Base-by-base conservation (phyloP, 805 yeast genomes). In the Kazachstania kunashirensis region DNA sequence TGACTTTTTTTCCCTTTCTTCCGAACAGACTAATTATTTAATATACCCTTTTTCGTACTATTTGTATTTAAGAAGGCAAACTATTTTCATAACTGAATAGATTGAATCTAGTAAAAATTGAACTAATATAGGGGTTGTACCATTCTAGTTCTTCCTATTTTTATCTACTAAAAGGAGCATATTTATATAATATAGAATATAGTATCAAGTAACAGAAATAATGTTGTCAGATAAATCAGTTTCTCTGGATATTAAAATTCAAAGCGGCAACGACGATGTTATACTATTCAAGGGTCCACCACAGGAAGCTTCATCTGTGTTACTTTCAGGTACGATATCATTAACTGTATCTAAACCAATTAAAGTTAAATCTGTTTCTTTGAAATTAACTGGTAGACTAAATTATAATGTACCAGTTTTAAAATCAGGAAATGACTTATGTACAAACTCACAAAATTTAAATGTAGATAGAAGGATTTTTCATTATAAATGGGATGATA, bases 401-500 rank as follows among this genome's bases (percentile, higher is more conserved):
- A 69, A 78, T 34, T 55, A 85, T 33, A 71, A 75, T 45, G 78
- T 85, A 75, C 69, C 70, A 0, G 12, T 61, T 59, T 2, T 27
- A n/a, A n/a, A n/a, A 6, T 26, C 29, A n/a, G 23, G 32, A 15
- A 19, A 30, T 10, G 6, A 16, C 3, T 12, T 24, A 5, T n/a
- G 20, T 3, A 14, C 14, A n/a, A 5, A 17, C 10, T n/a, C 27
- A 3, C 12, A 28, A 19, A 10, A 14, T 17, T 14, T 52, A 33
- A 66, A 67, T 31, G 74, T 71, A 49, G 81, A 78, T 37, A 75
- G 72, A 47, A 66, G 73, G 29, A 57, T 89, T 12, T 88, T 71
- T 55, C 94, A 85, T 48, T 79, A 81, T 53, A 68, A 64, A 29
- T 84, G 95, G 95, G 85, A 80, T 46, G 69, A 75, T 46, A 63